Evolutionary conservation across 106 monocot genomes (phyloP).

Genomic region (Dioscorea dumetorum): DNA sequence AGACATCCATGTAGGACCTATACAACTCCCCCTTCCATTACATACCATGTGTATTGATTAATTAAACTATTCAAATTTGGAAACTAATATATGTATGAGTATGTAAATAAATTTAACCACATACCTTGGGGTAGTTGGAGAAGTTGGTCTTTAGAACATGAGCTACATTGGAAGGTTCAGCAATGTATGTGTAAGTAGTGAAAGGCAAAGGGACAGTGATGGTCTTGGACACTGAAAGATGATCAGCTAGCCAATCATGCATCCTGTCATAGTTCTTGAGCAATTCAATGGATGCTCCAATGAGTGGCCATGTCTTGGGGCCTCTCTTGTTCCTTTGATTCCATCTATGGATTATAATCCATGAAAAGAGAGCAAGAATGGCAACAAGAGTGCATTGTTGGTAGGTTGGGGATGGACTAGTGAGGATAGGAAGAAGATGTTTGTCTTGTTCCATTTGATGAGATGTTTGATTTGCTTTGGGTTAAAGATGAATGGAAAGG

Average conservation of each 20-base stretch:
- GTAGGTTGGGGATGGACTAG: background rate
- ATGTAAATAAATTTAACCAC: background rate
- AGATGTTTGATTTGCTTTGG: background rate
- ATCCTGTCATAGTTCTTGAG: slow-evolving; percentile 76
- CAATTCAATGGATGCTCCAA: slow-evolving; percentile 67
- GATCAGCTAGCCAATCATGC: slow-evolving; percentile 88
- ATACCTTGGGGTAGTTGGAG: slow-evolving; percentile 76
- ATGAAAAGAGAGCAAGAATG: slow-evolving; percentile 25
- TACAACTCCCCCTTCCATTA: slow-evolving; percentile 55
- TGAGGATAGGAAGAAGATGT: background rate
- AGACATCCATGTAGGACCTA: slow-evolving; percentile 60
- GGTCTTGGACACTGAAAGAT: slow-evolving; percentile 53
- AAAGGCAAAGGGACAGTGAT: slow-evolving; percentile 62
- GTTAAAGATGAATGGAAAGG: background rate
- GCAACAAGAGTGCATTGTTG: slow-evolving; percentile 22
- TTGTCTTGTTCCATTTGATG: slow-evolving; percentile 28
- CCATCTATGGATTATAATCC: slow-evolving; percentile 63
- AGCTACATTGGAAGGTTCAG: slow-evolving; percentile 69
- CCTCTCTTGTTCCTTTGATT: slow-evolving; percentile 44
- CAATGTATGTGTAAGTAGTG: slow-evolving; percentile 71
- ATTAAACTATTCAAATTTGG: background rate
- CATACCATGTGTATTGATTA: background rate
- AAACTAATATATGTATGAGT: background rate
- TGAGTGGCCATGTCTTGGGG: slow-evolving; percentile 76
- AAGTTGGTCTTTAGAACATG: slow-evolving; percentile 78